A percentile compares a stretch with the other conserved stretches of the same genome.
These are phyloP conservation scores for Mycena venus DNA, from an alignment of 768 basidiomycete genomes.

Conservation along the genomic window DNA sequence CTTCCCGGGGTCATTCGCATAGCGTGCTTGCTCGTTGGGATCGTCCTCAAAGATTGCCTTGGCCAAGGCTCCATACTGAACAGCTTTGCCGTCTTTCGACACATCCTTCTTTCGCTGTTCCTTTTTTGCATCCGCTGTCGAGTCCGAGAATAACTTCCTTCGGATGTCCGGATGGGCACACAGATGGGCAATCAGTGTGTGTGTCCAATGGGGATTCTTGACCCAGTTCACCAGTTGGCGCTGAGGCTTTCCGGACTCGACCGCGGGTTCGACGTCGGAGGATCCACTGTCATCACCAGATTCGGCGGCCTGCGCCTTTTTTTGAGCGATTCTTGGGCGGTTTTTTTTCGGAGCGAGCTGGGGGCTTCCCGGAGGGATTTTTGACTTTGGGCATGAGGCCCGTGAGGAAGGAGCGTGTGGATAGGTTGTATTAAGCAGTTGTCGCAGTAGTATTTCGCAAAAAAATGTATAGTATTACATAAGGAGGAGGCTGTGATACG, in stretches of 20 bases:
- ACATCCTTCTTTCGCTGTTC: conserved; percentile 32
- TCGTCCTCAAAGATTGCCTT: conserved; percentile 38
- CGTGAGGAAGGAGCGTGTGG: neutral
- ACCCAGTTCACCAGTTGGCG: neutral
- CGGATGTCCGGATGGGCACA: conserved; percentile 24
- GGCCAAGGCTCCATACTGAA: conserved; percentile 36
- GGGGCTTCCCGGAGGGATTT: too few species aligned
- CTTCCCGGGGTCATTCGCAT: conserved; percentile 22
- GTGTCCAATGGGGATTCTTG: neutral
- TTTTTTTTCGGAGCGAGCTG: neutral
- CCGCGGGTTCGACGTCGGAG: neutral
- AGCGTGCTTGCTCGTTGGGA: conserved; percentile 13
- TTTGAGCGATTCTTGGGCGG: neutral
- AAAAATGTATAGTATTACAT: neutral
- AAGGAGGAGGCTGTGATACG: neutral
- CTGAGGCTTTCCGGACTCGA: neutral
- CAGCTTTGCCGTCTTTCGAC: conserved; percentile 36
- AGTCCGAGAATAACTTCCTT: conserved; percentile 42
- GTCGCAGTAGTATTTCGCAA: neutral
- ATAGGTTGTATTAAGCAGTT: neutral
- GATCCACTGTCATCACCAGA: neutral
- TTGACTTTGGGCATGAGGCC: neutral
- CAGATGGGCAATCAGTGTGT: conserved; percentile 25
- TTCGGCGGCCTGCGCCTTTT: neutral
- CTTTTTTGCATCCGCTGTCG: conserved; percentile 39